These are phyloP conservation scores for Neurospora sp. DNA, from an alignment of 495 filamentous ascomycete genomes.

Conservation along the genomic window DNA sequence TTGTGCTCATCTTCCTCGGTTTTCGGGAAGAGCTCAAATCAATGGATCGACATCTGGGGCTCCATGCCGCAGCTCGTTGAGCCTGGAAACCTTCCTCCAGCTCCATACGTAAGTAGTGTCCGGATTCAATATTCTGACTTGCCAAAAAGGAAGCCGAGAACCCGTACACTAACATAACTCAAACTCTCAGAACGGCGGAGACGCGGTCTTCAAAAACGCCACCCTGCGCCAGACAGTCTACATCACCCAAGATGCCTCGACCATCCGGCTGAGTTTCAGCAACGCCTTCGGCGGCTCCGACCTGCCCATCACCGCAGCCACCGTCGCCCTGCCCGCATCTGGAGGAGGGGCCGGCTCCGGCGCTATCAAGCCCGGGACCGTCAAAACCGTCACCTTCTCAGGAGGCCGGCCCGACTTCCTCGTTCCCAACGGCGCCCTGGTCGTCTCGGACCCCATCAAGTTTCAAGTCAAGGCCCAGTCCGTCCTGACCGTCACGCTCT, in stretches of 20 bases:
- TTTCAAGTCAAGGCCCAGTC: slow-evolving; percentile 32
- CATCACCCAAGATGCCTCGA: slow-evolving; percentile 34
- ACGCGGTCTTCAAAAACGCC: slow-evolving; percentile 30
- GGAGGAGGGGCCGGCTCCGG: slow-evolving; percentile 28
- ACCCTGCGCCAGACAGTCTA: slow-evolving; percentile 57
- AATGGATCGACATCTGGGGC: slow-evolving; percentile 51
- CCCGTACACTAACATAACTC: neutral
- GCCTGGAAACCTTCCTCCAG: slow-evolving; percentile 40
- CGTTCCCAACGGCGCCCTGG: slow-evolving; percentile 46
- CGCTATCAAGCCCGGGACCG: slow-evolving; percentile 30
- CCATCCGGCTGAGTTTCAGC: slow-evolving; percentile 47
- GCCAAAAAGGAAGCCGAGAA: neutral
- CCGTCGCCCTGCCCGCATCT: slow-evolving; percentile 39
- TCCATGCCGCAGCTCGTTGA: slow-evolving; percentile 51
- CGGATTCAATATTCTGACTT: neutral
- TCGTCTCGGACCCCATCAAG: slow-evolving; percentile 49
- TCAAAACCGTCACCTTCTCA: slow-evolving; percentile 42
- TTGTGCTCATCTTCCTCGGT: slow-evolving; percentile 3
- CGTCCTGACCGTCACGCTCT: slow-evolving; percentile 45
- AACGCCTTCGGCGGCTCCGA: slow-evolving; percentile 51
- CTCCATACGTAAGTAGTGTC: slow-evolving; percentile 40
- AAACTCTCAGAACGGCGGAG: slow-evolving; percentile 14
- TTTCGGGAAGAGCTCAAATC: slow-evolving; percentile 15
- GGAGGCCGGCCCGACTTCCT: slow-evolving; percentile 28
- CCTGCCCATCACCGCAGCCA: slow-evolving; percentile 45